Percentiles rank a stretch among this genome's conserved stretches.
Conservation (phyloP, 306 rosid genomes). For the Medicago truncatula region MtrunA17r5.0-ANR NC_053043.1:29224501-29225000, state of each 20-base stretch:
- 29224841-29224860: not conserved
- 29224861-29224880: not conserved
- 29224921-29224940: slow-evolving; percentile 31
- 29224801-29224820: not conserved
- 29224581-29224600: slow-evolving; percentile 32
- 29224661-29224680: slow-evolving; percentile 82
- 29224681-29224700: slow-evolving; percentile 84
- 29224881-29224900: not conserved
- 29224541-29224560: not conserved
- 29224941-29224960: slow-evolving; percentile 54
- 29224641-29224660: slow-evolving; percentile 51
- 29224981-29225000: slow-evolving; percentile 32
- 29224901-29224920: slow-evolving; percentile 39
- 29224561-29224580: slow-evolving; percentile 32
- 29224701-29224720: slow-evolving; percentile 77
- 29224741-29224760: no score
- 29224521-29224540: slow-evolving; percentile 20
- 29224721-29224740: slow-evolving; percentile 74
- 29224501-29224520: slow-evolving; percentile 7
- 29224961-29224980: slow-evolving; percentile 75
- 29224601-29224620: slow-evolving; percentile 54
- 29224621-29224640: slow-evolving; percentile 54
- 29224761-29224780: not conserved
- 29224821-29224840: not conserved
- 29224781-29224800: not conserved